phyloP scores from a whole-genome alignment of 1,139 yeast species.

The Scheffersomyces quercinus region DNA sequence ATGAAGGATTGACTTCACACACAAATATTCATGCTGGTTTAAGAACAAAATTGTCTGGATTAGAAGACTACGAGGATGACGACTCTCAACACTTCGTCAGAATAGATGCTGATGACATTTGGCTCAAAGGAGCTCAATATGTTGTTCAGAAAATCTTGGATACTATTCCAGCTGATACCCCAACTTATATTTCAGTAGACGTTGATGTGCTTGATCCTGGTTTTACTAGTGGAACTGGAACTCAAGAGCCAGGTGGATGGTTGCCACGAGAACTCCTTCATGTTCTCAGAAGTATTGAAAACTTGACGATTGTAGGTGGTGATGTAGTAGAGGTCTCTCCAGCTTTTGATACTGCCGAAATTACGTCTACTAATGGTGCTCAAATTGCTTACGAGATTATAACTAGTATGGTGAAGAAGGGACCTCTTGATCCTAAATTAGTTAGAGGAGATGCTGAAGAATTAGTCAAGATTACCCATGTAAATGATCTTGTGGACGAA shows the following conservation, averaged over 20 bases:
- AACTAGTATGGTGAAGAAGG: constrained; percentile 72
- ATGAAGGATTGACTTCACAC: constrained; percentile 61
- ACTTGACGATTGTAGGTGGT: constrained; percentile 68
- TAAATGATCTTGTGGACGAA: neutral
- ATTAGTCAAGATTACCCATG: constrained; percentile 2
- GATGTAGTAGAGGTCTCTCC: constrained; percentile 81
- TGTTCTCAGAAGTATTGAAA: constrained; percentile 58
- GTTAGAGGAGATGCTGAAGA: constrained; percentile 1
- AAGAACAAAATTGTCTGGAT: constrained; percentile 66
- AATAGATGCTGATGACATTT: constrained; percentile 68
- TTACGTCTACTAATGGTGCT: constrained; percentile 76
- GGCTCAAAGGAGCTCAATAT: constrained; percentile 57
- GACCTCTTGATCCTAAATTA: constrained; percentile 21
- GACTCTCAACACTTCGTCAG: constrained; percentile 62
- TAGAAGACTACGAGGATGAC: constrained; percentile 65
- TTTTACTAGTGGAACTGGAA: constrained; percentile 80
- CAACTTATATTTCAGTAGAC: constrained; percentile 73
- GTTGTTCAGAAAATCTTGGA: constrained; percentile 53
- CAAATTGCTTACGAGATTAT: constrained; percentile 71
- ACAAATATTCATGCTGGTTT: constrained; percentile 71
- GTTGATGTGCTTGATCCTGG: constrained; percentile 83
- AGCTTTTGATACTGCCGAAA: constrained; percentile 68
- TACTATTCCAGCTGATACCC: constrained; percentile 54
- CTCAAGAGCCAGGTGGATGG: constrained; percentile 83
- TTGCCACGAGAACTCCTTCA: constrained; percentile 72